Base-by-base conservation (phyloP, 2,329 filamentous ascomycete species). In the Epichloe uncinata region DNA sequence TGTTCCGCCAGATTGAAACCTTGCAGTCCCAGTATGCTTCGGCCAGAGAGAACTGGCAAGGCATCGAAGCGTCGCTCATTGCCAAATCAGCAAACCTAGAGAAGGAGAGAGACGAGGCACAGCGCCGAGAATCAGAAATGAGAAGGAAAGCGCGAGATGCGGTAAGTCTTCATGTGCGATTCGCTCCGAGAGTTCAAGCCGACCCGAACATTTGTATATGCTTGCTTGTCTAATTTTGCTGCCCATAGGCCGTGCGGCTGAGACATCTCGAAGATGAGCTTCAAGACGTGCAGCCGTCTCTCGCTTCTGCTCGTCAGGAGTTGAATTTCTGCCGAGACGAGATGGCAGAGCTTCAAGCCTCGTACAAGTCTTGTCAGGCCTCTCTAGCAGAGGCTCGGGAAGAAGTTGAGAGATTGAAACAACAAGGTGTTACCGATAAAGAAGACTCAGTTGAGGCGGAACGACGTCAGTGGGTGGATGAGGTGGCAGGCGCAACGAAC, bases 41-140 rank as follows among this genome's bases (percentile, higher is more conserved):
- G 49, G 93, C 93, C 1, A 93, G 87, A 57, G 88, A 95, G 61
- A 98, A 98, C 59, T 98, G 94, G 93, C 90, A 96, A 62, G 87
- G 89, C 0, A 94, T 98, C 54, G 91, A 98, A 66, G 80, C 85
- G 9, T 94, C 87, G 2, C 69, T 98, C 34, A 77, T 91, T 47
- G 81, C 87, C 20, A 80, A 90, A 51, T 76, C 93, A 11, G 76
- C 82, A 4, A 83, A 73, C 46, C 72, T 97, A 9, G 93, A 98
- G 64, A 93, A 85, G 62, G 94, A 98, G 65, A 81, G 87, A 50
- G 90, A 97, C 61, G 93, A 97, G 60, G 79, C 87, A 8, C 75
- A 81, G 46, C 82, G 82, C 57, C 82, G 87, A 52, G 93, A 98
- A 68, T 84, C 80, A 5, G 93, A 97, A 37, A 79, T 95, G 67